Evolutionary conservation across 108 stramenopile species (phyloP).

Genomic region (Parietichytrium sp.): DNA sequence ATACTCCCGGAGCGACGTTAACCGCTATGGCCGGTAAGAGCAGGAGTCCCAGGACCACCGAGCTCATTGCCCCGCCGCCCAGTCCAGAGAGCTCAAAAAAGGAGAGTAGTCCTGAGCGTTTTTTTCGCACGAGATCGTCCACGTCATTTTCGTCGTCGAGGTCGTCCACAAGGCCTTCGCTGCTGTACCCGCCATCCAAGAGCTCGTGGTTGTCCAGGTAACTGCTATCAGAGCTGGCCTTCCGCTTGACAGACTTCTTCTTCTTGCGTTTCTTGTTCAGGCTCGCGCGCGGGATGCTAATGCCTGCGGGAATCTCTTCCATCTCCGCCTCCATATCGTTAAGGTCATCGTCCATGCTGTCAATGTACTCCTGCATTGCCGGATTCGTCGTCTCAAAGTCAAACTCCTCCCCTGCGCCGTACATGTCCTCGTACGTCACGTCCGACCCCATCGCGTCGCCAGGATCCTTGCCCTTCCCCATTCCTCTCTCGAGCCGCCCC

Average conservation of each 20-base stretch:
- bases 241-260: too few species aligned
- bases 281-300: neutral
- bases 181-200: too few species aligned
- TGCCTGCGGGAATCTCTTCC: conserved; percentile 15
- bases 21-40: neutral
- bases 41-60: neutral
- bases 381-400: conserved; percentile 24
- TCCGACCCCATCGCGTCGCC: conserved; percentile 10
- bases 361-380: neutral
- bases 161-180: too few species aligned
- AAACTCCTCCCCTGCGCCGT: neutral
- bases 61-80: conserved; percentile 29
- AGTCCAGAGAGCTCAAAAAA: neutral
- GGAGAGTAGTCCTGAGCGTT: neutral
- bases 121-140: neutral
- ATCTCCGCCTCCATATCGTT: conserved; percentile 6
- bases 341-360: neutral
- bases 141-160: neutral
- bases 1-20: neutral
- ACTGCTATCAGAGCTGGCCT: too few species aligned
- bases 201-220: conserved; percentile 16
- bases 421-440: neutral
- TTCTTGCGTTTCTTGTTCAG: neutral
- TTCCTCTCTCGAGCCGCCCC: too few species aligned
- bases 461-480: too few species aligned